phyloP scores from a whole-genome alignment of 2,329 filamentous ascomycete species.

The Apiospora aurea region DNA sequence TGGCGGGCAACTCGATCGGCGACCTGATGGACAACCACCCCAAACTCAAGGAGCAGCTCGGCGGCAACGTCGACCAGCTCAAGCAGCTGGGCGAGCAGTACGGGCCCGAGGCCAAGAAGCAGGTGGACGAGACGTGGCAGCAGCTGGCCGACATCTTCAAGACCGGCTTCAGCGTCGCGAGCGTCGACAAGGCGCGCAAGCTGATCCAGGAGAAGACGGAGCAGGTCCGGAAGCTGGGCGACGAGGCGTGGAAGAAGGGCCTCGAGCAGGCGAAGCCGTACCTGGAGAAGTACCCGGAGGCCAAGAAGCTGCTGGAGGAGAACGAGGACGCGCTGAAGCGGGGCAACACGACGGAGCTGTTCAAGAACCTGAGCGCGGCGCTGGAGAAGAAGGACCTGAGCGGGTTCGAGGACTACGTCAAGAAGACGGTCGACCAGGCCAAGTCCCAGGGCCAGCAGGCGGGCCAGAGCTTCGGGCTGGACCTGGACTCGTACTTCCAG shows the following conservation, averaged over 20 bases:
- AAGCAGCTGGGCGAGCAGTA: conserved; percentile 74
- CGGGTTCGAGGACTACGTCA: conserved; percentile 67
- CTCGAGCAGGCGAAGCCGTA: conserved; percentile 74
- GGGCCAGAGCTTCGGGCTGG: conserved; percentile 48
- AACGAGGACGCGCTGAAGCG: conserved; percentile 73
- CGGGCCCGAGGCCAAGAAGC: conserved; percentile 79
- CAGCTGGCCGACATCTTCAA: conserved; percentile 70
- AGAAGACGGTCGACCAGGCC: conserved; percentile 63
- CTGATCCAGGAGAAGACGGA: conserved; percentile 75
- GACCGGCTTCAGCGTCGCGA: conserved; percentile 62
- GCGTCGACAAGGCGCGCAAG: conserved; percentile 62
- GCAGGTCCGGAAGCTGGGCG: conserved; percentile 70
- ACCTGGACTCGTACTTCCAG: conserved; percentile 67
- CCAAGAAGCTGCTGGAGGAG: conserved; percentile 75
- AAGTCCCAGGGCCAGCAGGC: conserved; percentile 56
- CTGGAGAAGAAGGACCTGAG: conserved; percentile 66
- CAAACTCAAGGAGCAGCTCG: conserved; percentile 74
- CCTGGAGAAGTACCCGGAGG: conserved; percentile 77
- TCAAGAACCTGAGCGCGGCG: conserved; percentile 67
- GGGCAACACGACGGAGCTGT: conserved; percentile 70
- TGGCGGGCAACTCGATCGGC: conserved; percentile 67
- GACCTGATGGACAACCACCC: conserved; percentile 79
- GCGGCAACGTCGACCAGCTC: conserved; percentile 71
- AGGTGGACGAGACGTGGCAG: conserved; percentile 74
- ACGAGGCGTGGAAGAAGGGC: conserved; percentile 76